A percentile compares a stretch with the other conserved stretches of the same genome.
phyloP scores from a whole-genome alignment of 495 filamentous ascomycete genomes.

The Hypoxylon fragiforme region DNA sequence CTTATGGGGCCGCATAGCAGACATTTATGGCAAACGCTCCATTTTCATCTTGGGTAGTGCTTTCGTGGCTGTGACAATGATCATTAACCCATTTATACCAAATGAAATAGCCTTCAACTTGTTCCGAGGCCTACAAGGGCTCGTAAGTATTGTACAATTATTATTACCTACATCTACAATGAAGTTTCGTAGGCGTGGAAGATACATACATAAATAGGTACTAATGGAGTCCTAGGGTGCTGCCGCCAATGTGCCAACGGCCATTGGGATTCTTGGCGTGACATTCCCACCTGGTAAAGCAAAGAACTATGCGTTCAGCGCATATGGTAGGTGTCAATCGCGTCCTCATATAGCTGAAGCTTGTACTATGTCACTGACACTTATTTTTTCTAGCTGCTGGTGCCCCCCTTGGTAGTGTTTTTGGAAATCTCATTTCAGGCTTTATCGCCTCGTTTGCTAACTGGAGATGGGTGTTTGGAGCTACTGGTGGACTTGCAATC shows the following conservation, averaged over 20 bases:
- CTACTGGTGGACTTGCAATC: conserved; percentile 64
- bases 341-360: not conserved
- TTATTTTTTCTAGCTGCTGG: conserved; percentile 50
- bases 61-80: conserved; percentile 62
- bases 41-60: conserved; percentile 70
- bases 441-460: conserved; percentile 57
- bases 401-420: conserved; percentile 58
- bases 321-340: conserved; percentile 44
- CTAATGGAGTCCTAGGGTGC: conserved; percentile 56
- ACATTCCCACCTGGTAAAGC: conserved; percentile 64
- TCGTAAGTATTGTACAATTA: no score
- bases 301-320: conserved; percentile 65
- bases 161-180: no score
- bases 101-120: conserved; percentile 70
- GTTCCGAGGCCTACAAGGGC: conserved; percentile 70
- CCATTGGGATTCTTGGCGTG: conserved; percentile 64
- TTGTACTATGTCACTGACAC: not conserved
- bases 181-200: not conserved
- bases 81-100: conserved; percentile 66
- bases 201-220: not conserved
- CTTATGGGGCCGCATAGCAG: conserved; percentile 72
- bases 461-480: conserved; percentile 70
- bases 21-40: conserved; percentile 71
- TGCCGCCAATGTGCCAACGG: conserved; percentile 66
- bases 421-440: conserved; percentile 59